Evolutionary conservation across 164 flowering plant species (phyloP).

Genomic region (Litsea cubeba): DNA sequence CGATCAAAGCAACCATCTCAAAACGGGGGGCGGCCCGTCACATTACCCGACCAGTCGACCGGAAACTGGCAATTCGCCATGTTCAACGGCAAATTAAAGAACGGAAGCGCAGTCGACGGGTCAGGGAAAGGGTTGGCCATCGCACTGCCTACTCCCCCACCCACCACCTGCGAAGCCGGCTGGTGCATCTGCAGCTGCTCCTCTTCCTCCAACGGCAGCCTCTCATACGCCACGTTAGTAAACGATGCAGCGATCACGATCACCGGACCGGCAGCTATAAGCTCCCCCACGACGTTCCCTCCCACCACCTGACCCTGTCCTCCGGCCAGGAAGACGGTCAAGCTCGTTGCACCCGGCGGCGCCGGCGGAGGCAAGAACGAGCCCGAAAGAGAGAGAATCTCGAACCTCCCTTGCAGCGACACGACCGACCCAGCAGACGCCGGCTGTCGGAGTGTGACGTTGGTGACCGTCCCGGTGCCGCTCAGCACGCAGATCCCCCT

Average conservation of each 20-base stretch:
- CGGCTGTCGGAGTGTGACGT: constrained; percentile 26
- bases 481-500: constrained; percentile 29
- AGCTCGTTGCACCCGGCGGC: constrained; percentile 26
- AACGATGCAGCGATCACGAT: constrained; percentile 31
- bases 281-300: constrained; percentile 27
- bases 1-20: constrained; percentile 2
- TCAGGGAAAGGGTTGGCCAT: constrained; percentile 19
- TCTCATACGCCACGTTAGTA: constrained; percentile 28
- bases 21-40: constrained; percentile 38
- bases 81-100: constrained; percentile 27
- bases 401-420: constrained; percentile 27
- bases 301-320: constrained; percentile 34
- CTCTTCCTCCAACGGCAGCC: constrained; percentile 31
- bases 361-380: constrained; percentile 35
- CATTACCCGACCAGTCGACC: constrained; percentile 42
- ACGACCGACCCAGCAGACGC: constrained; percentile 21
- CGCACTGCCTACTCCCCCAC: constrained; percentile 8
- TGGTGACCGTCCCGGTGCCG: constrained; percentile 25
- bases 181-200: constrained; percentile 36
- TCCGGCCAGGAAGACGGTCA: constrained; percentile 28
- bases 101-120: constrained; percentile 19
- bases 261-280: constrained; percentile 28
- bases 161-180: constrained; percentile 35
- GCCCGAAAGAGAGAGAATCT: constrained; percentile 28
- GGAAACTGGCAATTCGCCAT: constrained; percentile 25